Evolutionary conservation across 2,329 filamentous ascomycete species (phyloP).

Genomic region (Talaromyces piceae): DNA sequence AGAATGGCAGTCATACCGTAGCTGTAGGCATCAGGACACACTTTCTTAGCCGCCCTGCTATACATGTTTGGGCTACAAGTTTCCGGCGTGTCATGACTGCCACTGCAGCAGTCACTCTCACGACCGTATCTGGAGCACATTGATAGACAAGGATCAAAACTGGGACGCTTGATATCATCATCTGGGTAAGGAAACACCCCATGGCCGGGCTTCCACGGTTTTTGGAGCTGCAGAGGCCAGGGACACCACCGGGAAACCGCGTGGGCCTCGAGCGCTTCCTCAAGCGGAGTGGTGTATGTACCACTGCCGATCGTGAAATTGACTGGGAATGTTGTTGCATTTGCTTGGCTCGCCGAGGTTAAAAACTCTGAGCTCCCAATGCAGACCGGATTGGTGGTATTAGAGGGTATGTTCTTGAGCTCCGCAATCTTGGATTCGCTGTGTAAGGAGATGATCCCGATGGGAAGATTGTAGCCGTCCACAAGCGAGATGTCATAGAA

Average conservation of each 20-base stretch:
- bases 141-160: constrained; percentile 70
- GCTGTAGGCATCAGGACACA: constrained; percentile 81
- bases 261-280: constrained; percentile 50
- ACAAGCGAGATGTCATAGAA: constrained; percentile 83
- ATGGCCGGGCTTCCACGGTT: constrained; percentile 60
- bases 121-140: constrained; percentile 64
- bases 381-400: constrained; percentile 68
- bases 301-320: constrained; percentile 49
- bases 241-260: constrained; percentile 67
- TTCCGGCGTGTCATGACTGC: constrained; percentile 55
- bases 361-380: constrained; percentile 63
- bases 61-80: constrained; percentile 62
- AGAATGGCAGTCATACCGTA: constrained; percentile 48
- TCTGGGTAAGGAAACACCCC: constrained; percentile 77
- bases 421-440: constrained; percentile 54
- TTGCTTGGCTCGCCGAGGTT: constrained; percentile 37
- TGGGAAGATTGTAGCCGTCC: constrained; percentile 70
- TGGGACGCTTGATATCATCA: constrained; percentile 60
- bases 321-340: constrained; percentile 43
- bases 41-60: constrained; percentile 59
- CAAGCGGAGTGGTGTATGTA: constrained; percentile 61
- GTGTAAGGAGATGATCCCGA: constrained; percentile 28
- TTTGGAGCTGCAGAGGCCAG: constrained; percentile 64
- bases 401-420: constrained; percentile 59
- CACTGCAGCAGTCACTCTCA: constrained; percentile 68